These are phyloP conservation scores for Ceratocystis cubensis DNA, from an alignment of 2,329 filamentous ascomycete genomes.

Conservation along the genomic window DNA sequence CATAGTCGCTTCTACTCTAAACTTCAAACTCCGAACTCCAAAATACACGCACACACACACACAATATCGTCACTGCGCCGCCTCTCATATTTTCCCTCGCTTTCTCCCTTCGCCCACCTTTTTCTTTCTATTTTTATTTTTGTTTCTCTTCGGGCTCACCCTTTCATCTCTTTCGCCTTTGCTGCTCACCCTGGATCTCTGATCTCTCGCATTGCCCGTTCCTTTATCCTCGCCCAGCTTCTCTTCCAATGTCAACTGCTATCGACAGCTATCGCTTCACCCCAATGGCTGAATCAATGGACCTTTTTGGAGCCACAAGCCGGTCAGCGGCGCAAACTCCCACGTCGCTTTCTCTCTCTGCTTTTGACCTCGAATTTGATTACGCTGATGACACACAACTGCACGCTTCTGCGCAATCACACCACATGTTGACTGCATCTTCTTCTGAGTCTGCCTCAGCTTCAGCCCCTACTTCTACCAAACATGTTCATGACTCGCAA, in stretches of 20 bases:
- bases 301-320: slow-evolving; percentile 13
- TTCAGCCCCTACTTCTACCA: neutral
- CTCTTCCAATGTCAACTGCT: slow-evolving; percentile 16
- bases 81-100: too few species aligned
- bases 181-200: neutral
- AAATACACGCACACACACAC: too few species aligned
- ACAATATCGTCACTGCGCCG: too few species aligned
- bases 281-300: slow-evolving; percentile 18
- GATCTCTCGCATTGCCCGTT: neutral
- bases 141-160: neutral
- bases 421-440: neutral
- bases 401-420: slow-evolving; percentile 4
- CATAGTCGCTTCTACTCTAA: slow-evolving; percentile 20
- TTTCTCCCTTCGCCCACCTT: neutral
- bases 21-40: slow-evolving; percentile 24
- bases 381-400: slow-evolving; percentile 24
- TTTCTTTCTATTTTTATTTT: neutral
- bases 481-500: neutral
- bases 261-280: slow-evolving; percentile 15
- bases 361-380: slow-evolving; percentile 11
- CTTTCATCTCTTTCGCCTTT: slow-evolving; percentile 16
- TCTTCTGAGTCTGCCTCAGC: slow-evolving; percentile 20
- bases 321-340: slow-evolving; percentile 18
- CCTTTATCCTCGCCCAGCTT: neutral
- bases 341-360: slow-evolving; percentile 12